Base-by-base conservation (phyloP, 192 early-diverging fungal species). In the Nowakowskiella sp. region DNA sequence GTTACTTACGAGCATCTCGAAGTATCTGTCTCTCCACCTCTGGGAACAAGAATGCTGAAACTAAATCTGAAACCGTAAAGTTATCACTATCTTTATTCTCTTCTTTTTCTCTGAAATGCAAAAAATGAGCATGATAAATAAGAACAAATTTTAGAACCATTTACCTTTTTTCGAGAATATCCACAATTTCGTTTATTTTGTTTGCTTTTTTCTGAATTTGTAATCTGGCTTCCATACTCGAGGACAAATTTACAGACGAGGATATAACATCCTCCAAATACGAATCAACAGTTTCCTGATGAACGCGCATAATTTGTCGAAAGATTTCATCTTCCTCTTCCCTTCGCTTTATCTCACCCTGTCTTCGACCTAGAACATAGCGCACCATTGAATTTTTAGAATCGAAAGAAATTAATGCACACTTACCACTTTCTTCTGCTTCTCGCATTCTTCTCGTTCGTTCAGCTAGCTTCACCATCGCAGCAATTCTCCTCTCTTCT, bases 261-360 rank as follows among this genome's bases (percentile, higher is more conserved):
- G 34, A 43, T 9, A 82, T 53, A 31, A 81, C 61, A 27, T 73
- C 70, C 47, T 78, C 78, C 42, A 82, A 50, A 34, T 63, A 81
- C 25, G 67, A 70, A 33, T 82, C 78, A 22, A 81, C 77, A 16
- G 74, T 78, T 34, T 78, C 74, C 36, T 74, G 70, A 48, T 81
- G 72, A 22, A 81, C 66, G 22, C 52, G 44, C 61, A 80, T 77
- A 28, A 81, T 55, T 46, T 76, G 73, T 19, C 75, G 59, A 44
- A 78, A 80, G 19, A 78, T 62, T 31, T 71, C 69, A 47, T 81
- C 74, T 53, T 82, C 72, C 23, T 63, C 44, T 16, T 58, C 49
- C 16, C 70, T 62, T 28, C 74, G 46, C 50, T 53, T 45, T 4
- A 82, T 29, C 57, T 82, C 78, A 10, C 52, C 63, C 36, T 81